phyloP scores from a whole-genome alignment of 148 eudicot species.

The Rheum nobile region DNA sequence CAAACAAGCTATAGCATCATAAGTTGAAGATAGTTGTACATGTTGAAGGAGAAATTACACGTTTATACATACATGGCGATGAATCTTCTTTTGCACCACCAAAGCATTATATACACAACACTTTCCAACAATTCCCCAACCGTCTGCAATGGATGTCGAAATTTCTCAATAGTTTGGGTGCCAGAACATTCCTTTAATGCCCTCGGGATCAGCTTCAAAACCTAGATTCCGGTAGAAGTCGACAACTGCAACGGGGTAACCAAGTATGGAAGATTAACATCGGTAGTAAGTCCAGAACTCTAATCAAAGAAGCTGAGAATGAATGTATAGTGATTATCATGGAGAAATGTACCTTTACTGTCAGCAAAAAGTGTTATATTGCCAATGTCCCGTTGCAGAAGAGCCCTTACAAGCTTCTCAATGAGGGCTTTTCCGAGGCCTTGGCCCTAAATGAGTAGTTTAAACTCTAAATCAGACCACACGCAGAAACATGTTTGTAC shows the following conservation, averaged over 20 bases:
- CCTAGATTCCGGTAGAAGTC: constrained; percentile 84
- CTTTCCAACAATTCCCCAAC: neutral
- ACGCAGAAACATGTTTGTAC: neutral
- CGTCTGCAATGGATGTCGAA: neutral
- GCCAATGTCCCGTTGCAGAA: constrained; percentile 89
- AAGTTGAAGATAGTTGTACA: neutral
- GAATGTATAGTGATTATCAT: neutral
- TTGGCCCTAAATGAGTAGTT: constrained; percentile 33
- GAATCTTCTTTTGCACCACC: neutral
- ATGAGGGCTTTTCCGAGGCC: constrained; percentile 96
- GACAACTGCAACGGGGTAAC: constrained; percentile 55
- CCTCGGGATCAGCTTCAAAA: constrained; percentile 90
- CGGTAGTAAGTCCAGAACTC: neutral
- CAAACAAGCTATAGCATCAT: neutral
- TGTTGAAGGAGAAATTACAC: neutral
- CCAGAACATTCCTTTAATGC: constrained; percentile 99
- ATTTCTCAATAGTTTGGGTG: constrained; percentile 44
- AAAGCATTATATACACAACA: neutral
- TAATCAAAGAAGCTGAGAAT: neutral
- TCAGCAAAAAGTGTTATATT: constrained; percentile 90
- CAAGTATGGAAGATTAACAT: neutral
- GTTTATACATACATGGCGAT: neutral
- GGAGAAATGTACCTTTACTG: constrained; percentile 39
- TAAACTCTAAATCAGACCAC: neutral
- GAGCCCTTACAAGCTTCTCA: constrained; percentile 86